Evolutionary conservation across 2,329 filamentous ascomycete genomes (phyloP), one percentile per base, ranked within the genome.

Genomic region (Dactylellina drechsleri): DNA sequence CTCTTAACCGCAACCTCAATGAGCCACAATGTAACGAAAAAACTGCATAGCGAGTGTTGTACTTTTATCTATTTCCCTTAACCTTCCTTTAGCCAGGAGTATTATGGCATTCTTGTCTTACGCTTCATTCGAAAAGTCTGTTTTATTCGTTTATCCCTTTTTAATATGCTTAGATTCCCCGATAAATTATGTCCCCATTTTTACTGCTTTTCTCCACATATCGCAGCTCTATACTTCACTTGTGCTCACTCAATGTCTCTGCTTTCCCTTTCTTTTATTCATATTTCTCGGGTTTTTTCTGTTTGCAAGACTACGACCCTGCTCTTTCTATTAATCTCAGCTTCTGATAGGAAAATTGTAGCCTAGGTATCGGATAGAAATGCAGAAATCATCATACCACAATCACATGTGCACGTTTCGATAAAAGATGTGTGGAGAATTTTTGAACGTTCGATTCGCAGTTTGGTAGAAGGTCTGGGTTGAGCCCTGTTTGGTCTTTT

Each of bases 31-130:
- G 36, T 41, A 58, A 18, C 28, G 13, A 47, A n/a, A 45, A 23
- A 47, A 47, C 31, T 64, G 64, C 59, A 75, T 75, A 75, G 71
- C 71, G 64, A 75, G 53, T 65, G 71, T 58, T 47, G 52, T 67
- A 68, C 26, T 65, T 16, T 12, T 41, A 5, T 49, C 54, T 59
- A 36, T 10, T 47, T 47, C 13, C 43, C 43, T 43, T 4, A 4
- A 23, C 23, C 23, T 62, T 43, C n/a, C 10, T 47, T 47, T 18
- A 16, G 43, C 43, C 15, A 5, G 43, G 43, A 47, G 43, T 47
- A n/a, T 47, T 53, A 52, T 52, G 47, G 47, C n/a, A 16, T 52
- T 52, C 18, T 53, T 31, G 15, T 10, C 40, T 23, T 23, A 23
- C 23, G 23, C 23, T 23, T 23, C 23, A 23, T 23, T 23, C 23